Evolutionary conservation across 257 asterid genomes (phyloP), one percentile per base, ranked within the genome.

Genomic region (Solanum pinnatisectum): DNA sequence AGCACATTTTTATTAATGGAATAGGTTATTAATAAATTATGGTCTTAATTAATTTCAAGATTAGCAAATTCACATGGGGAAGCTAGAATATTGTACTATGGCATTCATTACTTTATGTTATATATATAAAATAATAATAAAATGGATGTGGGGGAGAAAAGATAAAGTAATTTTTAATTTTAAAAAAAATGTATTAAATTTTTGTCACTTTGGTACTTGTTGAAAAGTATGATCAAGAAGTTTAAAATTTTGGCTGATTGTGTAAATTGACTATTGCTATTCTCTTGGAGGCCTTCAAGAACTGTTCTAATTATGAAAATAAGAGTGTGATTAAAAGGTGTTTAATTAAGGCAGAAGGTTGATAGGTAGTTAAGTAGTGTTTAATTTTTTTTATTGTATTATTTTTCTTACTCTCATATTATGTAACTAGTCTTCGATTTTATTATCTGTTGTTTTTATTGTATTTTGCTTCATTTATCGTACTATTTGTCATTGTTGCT

Each of bases 181-280:
- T 4, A 1, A 46, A 49, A n/a, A 42, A 44, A 18, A 27, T 16
- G 25, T 46, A 56, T 49, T 18, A 82, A 30, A 10, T 63, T 46
- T 36, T 81, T 82, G 85, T 82, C 44, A 32, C 12, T 16, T 83
- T 89, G 33, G 42, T 71, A 79, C 60, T 73, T 35, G 36, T 73
- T 76, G 59, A 70, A 86, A 44, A 84, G 83, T 32, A 46, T 86
- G 52, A 88, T 89, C 78, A 85, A 87, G 87, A 84, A 73, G 84
- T 44, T 83, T 74, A 83, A 77, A 86, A 20, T 40, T 86, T 84
- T 84, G 73, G 78, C 49, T 52, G 84, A 74, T 76, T 81, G 44
- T 63, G 46, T 59, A 81, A 86, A 46, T 83, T 87, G 86, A 87
- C 76, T 22, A 40, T 9, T 77, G 23, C 32, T 39, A 32, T 63